Conservation (phyloP, 495 filamentous ascomycete genomes). For the Amphirosellinia nigrospora region DNA sequence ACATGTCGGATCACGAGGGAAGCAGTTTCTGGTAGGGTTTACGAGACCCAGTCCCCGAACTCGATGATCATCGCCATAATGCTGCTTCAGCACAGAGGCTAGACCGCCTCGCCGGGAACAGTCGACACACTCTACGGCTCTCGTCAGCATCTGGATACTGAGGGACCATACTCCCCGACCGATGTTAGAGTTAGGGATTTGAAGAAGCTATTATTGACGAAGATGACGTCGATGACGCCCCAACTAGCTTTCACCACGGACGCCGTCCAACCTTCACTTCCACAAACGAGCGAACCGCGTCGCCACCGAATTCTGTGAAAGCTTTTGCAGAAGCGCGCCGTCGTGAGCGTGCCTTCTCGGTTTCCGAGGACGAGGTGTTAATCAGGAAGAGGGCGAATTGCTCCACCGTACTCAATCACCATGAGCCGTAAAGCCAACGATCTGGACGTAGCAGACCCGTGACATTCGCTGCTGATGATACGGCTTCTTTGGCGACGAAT, state of each 20-base stretch:
- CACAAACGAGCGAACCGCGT: conserved; percentile 65
- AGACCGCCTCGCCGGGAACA: conserved; percentile 60
- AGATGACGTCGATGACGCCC: conserved; percentile 63
- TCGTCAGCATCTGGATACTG: conserved; percentile 48
- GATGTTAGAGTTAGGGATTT: conserved; percentile 50
- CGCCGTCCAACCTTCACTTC: conserved; percentile 56
- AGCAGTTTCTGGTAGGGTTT: conserved; percentile 51
- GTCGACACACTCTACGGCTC: conserved; percentile 59
- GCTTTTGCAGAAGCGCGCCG: conserved; percentile 85
- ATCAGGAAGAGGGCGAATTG: conserved; percentile 64
- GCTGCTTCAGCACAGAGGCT: conserved; percentile 66
- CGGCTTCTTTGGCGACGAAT: conserved; percentile 56
- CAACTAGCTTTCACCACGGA: conserved; percentile 44
- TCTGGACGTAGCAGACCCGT: conserved; percentile 50
- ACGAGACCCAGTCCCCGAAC: conserved; percentile 81
- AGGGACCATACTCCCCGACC: conserved; percentile 39
- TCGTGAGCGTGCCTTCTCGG: conserved; percentile 61
- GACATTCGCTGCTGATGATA: conserved; percentile 53
- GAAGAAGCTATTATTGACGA: conserved; percentile 89
- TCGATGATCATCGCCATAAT: conserved; percentile 93
- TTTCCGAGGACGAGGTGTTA: conserved; percentile 48
- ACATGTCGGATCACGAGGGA: conserved; percentile 66
- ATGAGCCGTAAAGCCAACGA: conserved; percentile 61
- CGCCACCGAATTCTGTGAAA: conserved; percentile 95
- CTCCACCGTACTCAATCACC: conserved; percentile 75